These are phyloP conservation scores for Globisporangium abappressorium DNA, from an alignment of 352 stramenopile species.

Conservation along the genomic window DNA sequence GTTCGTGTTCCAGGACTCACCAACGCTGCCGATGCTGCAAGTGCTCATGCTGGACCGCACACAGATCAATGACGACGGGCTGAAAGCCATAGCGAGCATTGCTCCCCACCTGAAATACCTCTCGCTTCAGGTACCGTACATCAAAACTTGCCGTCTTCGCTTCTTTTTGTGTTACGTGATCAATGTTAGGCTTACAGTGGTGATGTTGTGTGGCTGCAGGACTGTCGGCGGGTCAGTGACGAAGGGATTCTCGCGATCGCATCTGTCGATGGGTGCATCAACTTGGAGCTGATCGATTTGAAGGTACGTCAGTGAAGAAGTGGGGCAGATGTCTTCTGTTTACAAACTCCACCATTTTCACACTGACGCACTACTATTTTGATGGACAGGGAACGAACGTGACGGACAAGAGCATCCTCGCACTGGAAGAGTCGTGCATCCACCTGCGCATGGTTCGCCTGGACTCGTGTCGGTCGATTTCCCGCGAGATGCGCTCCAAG, in stretches of 20 bases:
- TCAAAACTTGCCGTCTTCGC: neutral
- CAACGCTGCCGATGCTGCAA: constrained; percentile 35
- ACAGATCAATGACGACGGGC: constrained; percentile 39
- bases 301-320: constrained; percentile 31
- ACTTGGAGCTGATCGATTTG: constrained; percentile 56
- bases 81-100: constrained; percentile 31
- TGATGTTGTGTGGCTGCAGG: constrained; percentile 18
- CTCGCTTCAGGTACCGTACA: constrained; percentile 49
- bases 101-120: constrained; percentile 50
- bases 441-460: constrained; percentile 53
- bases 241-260: constrained; percentile 38
- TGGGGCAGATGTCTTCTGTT: neutral
- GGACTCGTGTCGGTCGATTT: constrained; percentile 69
- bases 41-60: constrained; percentile 69
- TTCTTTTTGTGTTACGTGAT: neutral
- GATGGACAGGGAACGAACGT: constrained; percentile 41
- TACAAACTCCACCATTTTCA: neutral
- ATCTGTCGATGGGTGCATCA: constrained; percentile 23
- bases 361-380: neutral
- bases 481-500: constrained; percentile 39
- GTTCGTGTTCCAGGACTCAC: constrained; percentile 10
- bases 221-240: constrained; percentile 55
- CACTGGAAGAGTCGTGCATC: constrained; percentile 36
- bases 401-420: constrained; percentile 40
- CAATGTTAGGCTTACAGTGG: neutral